These are phyloP conservation scores for Penicillium sp. DNA, from an alignment of 2,329 filamentous ascomycete species.

Conservation along the genomic window DNA sequence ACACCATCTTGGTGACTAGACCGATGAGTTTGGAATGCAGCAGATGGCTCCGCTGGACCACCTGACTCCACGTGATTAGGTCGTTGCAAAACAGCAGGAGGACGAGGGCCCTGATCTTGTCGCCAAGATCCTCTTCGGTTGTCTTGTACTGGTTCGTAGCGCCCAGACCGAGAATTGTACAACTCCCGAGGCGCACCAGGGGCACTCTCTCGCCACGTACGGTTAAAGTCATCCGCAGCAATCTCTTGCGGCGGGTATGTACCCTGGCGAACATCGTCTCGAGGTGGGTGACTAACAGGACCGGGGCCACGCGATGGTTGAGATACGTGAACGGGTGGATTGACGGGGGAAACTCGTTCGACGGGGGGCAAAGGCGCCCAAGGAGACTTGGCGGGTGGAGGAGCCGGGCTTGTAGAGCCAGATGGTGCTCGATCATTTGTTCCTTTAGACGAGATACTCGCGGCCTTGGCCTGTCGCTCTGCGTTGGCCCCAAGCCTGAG, in stretches of 20 bases:
- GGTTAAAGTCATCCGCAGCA: constrained; percentile 89
- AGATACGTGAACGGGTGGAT: constrained; percentile 52
- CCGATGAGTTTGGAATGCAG: constrained; percentile 81
- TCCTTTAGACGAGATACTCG: constrained; percentile 53
- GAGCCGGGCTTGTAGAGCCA: constrained; percentile 50
- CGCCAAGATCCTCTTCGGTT: constrained; percentile 69
- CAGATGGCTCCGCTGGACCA: constrained; percentile 77
- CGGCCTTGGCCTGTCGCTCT: constrained; percentile 51
- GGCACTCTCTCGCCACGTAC: constrained; percentile 76
- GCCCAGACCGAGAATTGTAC: constrained; percentile 92
- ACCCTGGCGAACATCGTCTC: constrained; percentile 58
- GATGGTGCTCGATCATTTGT: constrained; percentile 57
- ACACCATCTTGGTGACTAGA: constrained; percentile 65
- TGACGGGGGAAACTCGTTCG: constrained; percentile 74
- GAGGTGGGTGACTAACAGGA: constrained; percentile 59
- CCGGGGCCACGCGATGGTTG: constrained; percentile 50
- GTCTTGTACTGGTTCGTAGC: constrained; percentile 85
- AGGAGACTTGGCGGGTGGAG: constrained; percentile 80
- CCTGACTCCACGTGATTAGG: constrained; percentile 63
- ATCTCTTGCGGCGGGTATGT: constrained; percentile 73
- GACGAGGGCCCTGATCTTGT: constrained; percentile 67
- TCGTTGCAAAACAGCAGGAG: constrained; percentile 79
- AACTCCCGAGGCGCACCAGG: constrained; percentile 71
- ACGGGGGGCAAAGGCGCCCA: constrained; percentile 88
- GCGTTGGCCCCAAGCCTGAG: constrained; percentile 52